Evolutionary conservation across 371 early-diverging fungal genomes (phyloP).

Genomic region (Lichtheimia hyalospora): DNA sequence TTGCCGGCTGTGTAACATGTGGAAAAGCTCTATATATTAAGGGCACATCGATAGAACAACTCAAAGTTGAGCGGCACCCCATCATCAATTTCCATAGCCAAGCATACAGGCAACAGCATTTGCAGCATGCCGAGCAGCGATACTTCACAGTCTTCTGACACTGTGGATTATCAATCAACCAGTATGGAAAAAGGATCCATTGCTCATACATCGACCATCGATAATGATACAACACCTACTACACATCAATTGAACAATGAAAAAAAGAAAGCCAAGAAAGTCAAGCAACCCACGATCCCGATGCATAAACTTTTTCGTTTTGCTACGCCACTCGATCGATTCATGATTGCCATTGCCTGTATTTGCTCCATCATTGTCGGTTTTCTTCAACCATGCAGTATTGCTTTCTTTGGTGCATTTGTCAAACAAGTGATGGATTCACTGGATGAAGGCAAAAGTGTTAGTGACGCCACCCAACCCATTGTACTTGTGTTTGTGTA

Average conservation of each 20-base stretch:
- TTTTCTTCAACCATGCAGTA: conserved; percentile 35
- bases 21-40: too few species aligned
- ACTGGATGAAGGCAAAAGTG: conserved; percentile 1
- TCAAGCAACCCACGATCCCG: conserved; percentile 8
- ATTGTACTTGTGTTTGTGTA: conserved; percentile 19
- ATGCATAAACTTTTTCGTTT: conserved; percentile 11
- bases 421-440: conserved; percentile 14
- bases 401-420: conserved; percentile 42
- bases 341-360: conserved; percentile 24
- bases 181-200: background rate
- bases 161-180: background rate
- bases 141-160: background rate
- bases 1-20: too few species aligned
- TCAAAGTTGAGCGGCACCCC: too few species aligned
- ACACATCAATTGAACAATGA: background rate
- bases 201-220: too few species aligned
- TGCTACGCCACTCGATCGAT: conserved; percentile 7
- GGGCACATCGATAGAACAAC: too few species aligned
- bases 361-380: conserved; percentile 29
- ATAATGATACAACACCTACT: conserved; percentile 7
- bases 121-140: too few species aligned
- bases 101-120: too few species aligned
- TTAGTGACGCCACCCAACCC: conserved; percentile 10
- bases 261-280: conserved; percentile 33
- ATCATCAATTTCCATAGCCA: too few species aligned